These are phyloP conservation scores for Aureobasidium sp. DNA, from an alignment of 2,329 filamentous ascomycete genomes.

Conservation along the genomic window DNA sequence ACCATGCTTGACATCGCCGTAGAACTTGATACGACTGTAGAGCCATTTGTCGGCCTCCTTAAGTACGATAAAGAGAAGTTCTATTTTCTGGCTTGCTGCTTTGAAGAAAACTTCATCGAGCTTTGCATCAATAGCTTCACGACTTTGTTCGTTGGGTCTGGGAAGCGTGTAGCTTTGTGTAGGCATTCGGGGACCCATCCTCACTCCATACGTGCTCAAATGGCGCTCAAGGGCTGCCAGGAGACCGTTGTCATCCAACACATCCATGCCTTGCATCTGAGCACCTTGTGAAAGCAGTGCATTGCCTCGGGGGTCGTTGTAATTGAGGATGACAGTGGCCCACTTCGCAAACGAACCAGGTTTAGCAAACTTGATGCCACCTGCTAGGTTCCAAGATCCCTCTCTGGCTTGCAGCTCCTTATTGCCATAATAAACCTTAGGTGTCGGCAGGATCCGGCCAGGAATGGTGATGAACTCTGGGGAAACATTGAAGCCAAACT, in stretches of 20 bases:
- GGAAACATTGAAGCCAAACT: slow-evolving; percentile 59
- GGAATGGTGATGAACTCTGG: slow-evolving; percentile 62
- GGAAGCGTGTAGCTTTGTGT: slow-evolving; percentile 19
- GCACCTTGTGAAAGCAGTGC: slow-evolving; percentile 13
- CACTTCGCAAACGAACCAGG: slow-evolving; percentile 46
- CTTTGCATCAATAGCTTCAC: slow-evolving; percentile 22
- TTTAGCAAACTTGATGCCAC: slow-evolving; percentile 48
- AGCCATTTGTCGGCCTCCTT: slow-evolving; percentile 44
- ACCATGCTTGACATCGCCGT: slow-evolving; percentile 60
- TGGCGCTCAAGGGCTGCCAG: slow-evolving; percentile 19
- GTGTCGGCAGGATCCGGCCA: slow-evolving; percentile 60
- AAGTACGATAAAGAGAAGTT: slow-evolving; percentile 57
- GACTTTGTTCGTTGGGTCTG: slow-evolving; percentile 20
- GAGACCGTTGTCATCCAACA: slow-evolving; percentile 18
- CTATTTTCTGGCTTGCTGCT: slow-evolving; percentile 25
- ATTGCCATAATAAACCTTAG: slow-evolving; percentile 52
- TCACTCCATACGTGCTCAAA: slow-evolving; percentile 25
- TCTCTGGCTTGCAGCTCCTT: slow-evolving; percentile 19
- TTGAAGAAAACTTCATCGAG: slow-evolving; percentile 22
- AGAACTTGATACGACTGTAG: slow-evolving; percentile 61
- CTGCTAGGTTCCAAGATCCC: slow-evolving; percentile 29
- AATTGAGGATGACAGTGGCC: slow-evolving; percentile 37
- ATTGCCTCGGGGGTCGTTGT: background rate
- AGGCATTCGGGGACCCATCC: slow-evolving; percentile 20
- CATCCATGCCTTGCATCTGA: slow-evolving; percentile 22